Conservation (phyloP, 2,329 filamentous ascomycete species). For the Basipetospora chlamydospora region DNA sequence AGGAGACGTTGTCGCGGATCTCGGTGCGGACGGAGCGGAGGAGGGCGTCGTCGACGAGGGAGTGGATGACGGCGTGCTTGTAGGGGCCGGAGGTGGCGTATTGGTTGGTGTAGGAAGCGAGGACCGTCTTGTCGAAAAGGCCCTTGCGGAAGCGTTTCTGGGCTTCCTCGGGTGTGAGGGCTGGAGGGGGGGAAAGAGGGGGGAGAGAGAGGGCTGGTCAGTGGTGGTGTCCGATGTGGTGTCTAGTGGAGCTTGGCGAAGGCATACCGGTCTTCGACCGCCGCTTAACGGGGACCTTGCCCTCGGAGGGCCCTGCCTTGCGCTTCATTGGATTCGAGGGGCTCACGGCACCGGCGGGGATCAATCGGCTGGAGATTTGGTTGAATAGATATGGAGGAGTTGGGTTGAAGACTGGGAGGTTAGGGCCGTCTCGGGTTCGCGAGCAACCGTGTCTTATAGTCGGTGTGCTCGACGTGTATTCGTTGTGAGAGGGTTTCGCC, state of each 20-base stretch:
- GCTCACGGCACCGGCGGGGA: no score
- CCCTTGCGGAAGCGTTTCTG: conserved; percentile 48
- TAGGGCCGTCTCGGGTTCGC: no score
- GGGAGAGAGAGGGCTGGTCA: no score
- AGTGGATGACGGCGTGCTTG: conserved; percentile 80
- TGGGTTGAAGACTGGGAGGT: neutral
- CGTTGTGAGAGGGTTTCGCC: no score
- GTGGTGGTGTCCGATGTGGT: no score
- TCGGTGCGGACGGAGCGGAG: conserved; percentile 78
- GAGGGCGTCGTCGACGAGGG: conserved; percentile 65
- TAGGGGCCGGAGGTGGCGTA: conserved; percentile 60
- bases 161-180: conserved; percentile 32
- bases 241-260: conserved; percentile 1
- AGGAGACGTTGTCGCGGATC: conserved; percentile 79
- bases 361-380: neutral
- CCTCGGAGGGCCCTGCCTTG: conserved; percentile 36
- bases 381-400: conserved; percentile 1
- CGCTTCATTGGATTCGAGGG: conserved; percentile 41
- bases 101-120: conserved; percentile 42
- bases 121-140: conserved; percentile 46
- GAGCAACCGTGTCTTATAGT: no score
- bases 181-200: conserved; percentile 15
- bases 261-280: conserved; percentile 34
- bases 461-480: no score
- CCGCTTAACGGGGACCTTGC: conserved; percentile 33